Conservation (phyloP, 805 yeast genomes). For the Candida andamanensis region DNA sequence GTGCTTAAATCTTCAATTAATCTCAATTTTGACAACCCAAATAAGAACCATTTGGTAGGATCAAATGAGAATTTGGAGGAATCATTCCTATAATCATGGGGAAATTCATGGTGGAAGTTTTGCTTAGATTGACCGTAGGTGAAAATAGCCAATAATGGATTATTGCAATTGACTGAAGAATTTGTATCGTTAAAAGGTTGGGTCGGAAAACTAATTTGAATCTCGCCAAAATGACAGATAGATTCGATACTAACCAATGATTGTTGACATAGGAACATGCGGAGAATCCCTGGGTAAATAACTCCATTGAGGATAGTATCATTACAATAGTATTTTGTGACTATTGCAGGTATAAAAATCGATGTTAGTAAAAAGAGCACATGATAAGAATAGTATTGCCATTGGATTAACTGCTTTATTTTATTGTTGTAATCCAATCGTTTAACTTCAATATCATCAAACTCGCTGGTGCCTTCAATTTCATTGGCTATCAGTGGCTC, state of each 20-base stretch:
- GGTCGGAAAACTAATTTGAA: conserved; percentile 64
- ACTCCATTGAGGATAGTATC: conserved; percentile 33
- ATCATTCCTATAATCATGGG: conserved; percentile 81
- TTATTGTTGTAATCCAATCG: conserved; percentile 14
- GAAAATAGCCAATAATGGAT: conserved; percentile 52
- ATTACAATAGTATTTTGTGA: conserved; percentile 20
- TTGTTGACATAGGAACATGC: conserved; percentile 73
- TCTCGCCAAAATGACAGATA: conserved; percentile 59
- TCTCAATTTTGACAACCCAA: conserved; percentile 47
- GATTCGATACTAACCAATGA: conserved; percentile 75
- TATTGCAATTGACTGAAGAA: conserved; percentile 62
- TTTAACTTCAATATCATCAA: conserved; percentile 25
- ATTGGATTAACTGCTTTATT: conserved; percentile 20
- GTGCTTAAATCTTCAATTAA: conserved; percentile 55
- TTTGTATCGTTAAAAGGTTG: conserved; percentile 50
- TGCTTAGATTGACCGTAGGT: conserved; percentile 91
- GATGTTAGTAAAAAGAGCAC: conserved; percentile 25
- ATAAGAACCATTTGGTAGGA: conserved; percentile 78
- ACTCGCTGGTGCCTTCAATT: conserved; percentile 6
- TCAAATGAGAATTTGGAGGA: conserved; percentile 71
- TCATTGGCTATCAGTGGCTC: conserved; percentile 11
- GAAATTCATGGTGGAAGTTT: conserved; percentile 94
- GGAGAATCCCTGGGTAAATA: conserved; percentile 70
- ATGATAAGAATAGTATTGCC: conserved; percentile 31
- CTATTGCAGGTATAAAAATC: conserved; percentile 23